These are phyloP conservation scores for Alternaria sp. DNA, from an alignment of 2,329 filamentous ascomycete species.

Conservation along the genomic window DNA sequence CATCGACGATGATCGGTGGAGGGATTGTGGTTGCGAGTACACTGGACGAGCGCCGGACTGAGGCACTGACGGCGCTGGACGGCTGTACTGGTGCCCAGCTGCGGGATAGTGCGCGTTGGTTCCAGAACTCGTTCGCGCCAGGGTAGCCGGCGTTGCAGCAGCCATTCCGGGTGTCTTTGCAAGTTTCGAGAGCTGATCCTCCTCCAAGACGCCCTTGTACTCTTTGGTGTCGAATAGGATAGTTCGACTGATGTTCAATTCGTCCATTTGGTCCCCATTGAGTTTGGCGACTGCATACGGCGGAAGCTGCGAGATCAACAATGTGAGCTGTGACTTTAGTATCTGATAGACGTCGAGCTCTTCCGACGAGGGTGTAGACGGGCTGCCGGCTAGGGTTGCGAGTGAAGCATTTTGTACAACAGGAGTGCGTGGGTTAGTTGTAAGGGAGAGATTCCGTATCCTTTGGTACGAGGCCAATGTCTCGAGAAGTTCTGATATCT, in stretches of 20 bases:
- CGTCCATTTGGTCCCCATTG: constrained; percentile 83
- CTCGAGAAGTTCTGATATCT: constrained; percentile 77
- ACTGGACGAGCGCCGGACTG: constrained; percentile 37
- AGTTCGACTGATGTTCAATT: constrained; percentile 80
- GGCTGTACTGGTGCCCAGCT: constrained; percentile 39
- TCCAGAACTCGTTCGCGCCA: constrained; percentile 35
- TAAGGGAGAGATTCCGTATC: constrained; percentile 74
- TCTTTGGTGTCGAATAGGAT: constrained; percentile 75
- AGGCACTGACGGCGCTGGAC: constrained; percentile 34
- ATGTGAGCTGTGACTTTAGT: constrained; percentile 74
- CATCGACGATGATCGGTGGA: constrained; percentile 45
- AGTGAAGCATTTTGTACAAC: constrained; percentile 72
- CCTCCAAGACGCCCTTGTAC: constrained; percentile 81
- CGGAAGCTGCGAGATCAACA: constrained; percentile 77
- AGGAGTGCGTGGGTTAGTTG: constrained; percentile 69
- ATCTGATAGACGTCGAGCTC: constrained; percentile 70
- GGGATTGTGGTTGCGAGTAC: constrained; percentile 45
- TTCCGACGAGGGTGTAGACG: constrained; percentile 67
- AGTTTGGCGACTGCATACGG: constrained; percentile 87
- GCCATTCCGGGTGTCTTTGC: constrained; percentile 49
- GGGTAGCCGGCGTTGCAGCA: constrained; percentile 34
- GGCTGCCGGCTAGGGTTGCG: constrained; percentile 59
- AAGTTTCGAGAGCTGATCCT: constrained; percentile 67
- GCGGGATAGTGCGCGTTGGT: constrained; percentile 39
- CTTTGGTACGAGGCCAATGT: constrained; percentile 79